These are phyloP conservation scores for Plasmodium cynomolgi DNA, from an alignment of 169 alveolate species.

Conservation along the genomic window DNA sequence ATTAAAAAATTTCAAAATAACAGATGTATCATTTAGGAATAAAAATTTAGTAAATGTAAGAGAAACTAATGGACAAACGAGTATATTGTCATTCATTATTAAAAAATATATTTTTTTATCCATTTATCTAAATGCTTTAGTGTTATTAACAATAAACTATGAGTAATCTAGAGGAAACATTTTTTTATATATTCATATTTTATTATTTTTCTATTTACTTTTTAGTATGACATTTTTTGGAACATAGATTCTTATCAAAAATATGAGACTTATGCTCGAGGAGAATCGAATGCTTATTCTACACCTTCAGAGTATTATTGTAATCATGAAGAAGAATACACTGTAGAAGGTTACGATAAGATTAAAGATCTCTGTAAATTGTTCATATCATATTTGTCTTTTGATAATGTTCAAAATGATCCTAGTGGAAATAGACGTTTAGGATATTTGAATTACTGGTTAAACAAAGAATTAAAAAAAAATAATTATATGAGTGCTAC, in stretches of 20 bases:
- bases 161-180: neutral
- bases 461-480: too few relatives aligned
- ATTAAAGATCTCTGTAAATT: neutral
- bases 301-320: neutral
- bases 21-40: neutral
- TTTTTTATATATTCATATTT: neutral
- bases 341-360: neutral
- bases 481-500: neutral
- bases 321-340: neutral
- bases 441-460: neutral
- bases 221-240: too few relatives aligned
- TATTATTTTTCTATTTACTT: neutral
- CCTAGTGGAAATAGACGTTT: neutral
- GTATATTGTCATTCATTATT: neutral
- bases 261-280: neutral
- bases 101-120: neutral
- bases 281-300: neutral
- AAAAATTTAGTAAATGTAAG: neutral
- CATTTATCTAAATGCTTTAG: neutral
- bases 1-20: neutral
- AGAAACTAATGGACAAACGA: neutral
- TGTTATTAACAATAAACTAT: neutral
- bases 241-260: neutral
- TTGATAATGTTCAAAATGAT: neutral
- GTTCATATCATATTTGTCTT: neutral